A percentile compares a stretch with the other conserved stretches of the same genome.
These are phyloP conservation scores for Lagenidium sp. DNA, from an alignment of 352 stramenopile genomes.

Conservation along the genomic window DNA sequence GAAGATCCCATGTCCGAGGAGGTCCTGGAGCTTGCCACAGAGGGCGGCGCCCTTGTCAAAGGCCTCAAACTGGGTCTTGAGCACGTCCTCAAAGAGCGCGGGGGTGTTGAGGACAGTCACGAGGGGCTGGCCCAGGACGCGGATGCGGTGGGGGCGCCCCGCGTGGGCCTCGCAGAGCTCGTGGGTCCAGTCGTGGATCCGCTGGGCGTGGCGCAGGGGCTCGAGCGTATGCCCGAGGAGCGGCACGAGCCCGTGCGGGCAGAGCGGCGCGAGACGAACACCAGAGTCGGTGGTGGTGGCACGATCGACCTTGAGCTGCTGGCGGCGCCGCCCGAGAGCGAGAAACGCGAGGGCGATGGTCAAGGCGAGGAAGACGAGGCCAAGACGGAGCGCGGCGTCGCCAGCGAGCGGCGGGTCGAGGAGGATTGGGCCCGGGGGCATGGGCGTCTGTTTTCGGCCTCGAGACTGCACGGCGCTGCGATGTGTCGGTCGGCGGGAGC, in stretches of 20 bases:
- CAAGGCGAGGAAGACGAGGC: too few species aligned
- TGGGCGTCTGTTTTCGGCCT: too few species aligned
- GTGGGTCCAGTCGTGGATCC: slow-evolving; percentile 23
- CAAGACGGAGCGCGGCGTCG: too few species aligned
- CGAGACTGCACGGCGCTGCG: too few species aligned
- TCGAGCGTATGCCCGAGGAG: slow-evolving; percentile 12
- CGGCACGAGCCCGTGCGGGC: too few species aligned
- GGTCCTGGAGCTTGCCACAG: slow-evolving; percentile 15
- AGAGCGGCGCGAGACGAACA: background rate
- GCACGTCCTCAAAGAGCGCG: slow-evolving; percentile 22
- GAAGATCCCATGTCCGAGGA: slow-evolving; percentile 49
- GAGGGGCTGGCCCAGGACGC: slow-evolving; percentile 12
- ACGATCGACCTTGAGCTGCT: too few species aligned
- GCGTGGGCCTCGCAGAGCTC: slow-evolving; percentile 12
- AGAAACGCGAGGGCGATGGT: too few species aligned
- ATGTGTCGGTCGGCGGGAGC: too few species aligned
- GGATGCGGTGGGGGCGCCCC: slow-evolving; percentile 13
- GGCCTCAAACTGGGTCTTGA: slow-evolving; percentile 9
- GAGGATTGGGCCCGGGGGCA: too few species aligned
- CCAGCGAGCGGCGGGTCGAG: too few species aligned
- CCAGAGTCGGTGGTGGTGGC: too few species aligned
- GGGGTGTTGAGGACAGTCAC: slow-evolving; percentile 17
- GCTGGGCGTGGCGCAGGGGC: slow-evolving; percentile 6
- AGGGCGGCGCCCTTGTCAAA: slow-evolving; percentile 7
- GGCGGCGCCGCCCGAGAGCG: too few species aligned